Base-by-base conservation (phyloP, 2,329 filamentous ascomycete genomes). In the Kalaharituber pfeilii region DNA sequence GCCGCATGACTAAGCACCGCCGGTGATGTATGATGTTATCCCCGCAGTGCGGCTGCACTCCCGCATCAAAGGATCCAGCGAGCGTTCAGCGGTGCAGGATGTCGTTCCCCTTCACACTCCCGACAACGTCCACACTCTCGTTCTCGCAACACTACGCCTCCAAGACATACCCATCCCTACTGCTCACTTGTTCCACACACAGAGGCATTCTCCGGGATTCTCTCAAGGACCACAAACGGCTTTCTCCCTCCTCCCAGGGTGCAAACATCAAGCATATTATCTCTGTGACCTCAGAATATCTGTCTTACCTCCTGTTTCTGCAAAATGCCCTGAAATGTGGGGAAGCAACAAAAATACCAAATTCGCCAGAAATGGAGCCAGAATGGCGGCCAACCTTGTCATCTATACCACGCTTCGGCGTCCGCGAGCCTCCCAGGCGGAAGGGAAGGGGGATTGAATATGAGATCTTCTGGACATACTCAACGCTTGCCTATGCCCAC, bases 31-130 rank as follows among this genome's bases (percentile, higher is more conserved):
- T n/a, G n/a, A n/a, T n/a, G n/a, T n/a, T n/a, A n/a, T n/a, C n/a
- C n/a, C n/a, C n/a, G n/a, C n/a, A n/a, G n/a, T n/a, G n/a, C n/a
- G n/a, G n/a, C n/a, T n/a, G n/a, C n/a, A n/a, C n/a, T n/a, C n/a
- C n/a, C n/a, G n/a, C n/a, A n/a, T 22, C 8, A 11, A 28, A 42
- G 22, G 13, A 49, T n/a, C 15, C 20, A 22, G 24, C n/a, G 24
- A 47, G n/a, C 42, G 20, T 20, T 47, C 44, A 11, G 24, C 13
- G 13, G 8, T 15, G 33, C 61, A 70, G 64, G 42, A 96, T 96
- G 91, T 88, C 89, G 28, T 96, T 85, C 66, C 83, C 84, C 11
- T 95, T 94, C 65, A 71, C 78, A 9, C 78, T 96, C 28, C 88
- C 91, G 1, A 96, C 89, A 0, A 95, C 89, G 4, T 94, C 87